Base-by-base conservation (phyloP, 345 rosid species). In the Corymbia maculata region DNA sequence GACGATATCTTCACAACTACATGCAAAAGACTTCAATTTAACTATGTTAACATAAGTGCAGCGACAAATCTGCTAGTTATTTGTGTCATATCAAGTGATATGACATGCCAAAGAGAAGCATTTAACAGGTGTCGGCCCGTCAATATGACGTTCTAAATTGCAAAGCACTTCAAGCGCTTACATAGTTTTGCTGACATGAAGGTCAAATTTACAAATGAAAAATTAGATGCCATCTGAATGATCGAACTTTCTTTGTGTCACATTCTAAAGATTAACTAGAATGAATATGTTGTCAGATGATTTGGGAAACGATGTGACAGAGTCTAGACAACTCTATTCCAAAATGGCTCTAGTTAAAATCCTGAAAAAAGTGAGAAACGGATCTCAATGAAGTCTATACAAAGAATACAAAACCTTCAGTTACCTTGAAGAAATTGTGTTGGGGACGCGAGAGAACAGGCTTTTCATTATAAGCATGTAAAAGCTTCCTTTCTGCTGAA, bases 371-470 rank as follows among this genome's bases (percentile, higher is more conserved):
- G 6, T 3, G 16, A 85, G 66, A 36, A 32, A 32, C 79, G 19
- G 6, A 36, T 30, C 17, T 68, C 21, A n/a, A 19, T 51, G 42
- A 51, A 52, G 57, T 51, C 51, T 32, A 51, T n/a, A 24, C 10
- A 32, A 51, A 30, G 45, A 85, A 52, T 85, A 85, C 45, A 51
- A 19, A 51, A 85, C 44, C 14, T 44, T 61, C 57, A 52, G 59
- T 91, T 91, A 95, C 97, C 95, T 70, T 90, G 85, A 91, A 96
- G 93, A 96, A 96, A 61, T 92, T 90, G 86, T 97, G 99, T 68
- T 95, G 99, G 17, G 99, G 99, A 70, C 98, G 98, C 13, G 99
- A 95, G 85, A 97, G 98, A 82, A 95, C 97, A 0, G 98, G 99
- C 89, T 88, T 95, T 52, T 97, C 94, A 42, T 94, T 94, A 88